These are phyloP conservation scores for Globisporangium abappressorium DNA, from an alignment of 352 stramenopile genomes.

Conservation along the genomic window DNA sequence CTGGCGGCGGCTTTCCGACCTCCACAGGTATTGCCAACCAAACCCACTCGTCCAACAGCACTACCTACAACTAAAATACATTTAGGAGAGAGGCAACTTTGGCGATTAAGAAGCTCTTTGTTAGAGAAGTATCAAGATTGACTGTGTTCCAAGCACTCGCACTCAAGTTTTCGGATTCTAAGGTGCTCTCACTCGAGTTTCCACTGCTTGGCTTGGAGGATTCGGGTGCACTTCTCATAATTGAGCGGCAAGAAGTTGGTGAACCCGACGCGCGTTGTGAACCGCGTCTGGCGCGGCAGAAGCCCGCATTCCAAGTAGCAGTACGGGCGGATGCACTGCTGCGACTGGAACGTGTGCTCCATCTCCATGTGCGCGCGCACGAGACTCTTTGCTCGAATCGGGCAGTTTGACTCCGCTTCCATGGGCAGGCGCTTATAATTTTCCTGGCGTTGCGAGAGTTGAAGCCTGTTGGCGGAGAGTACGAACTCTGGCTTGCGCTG, in stretches of 20 bases:
- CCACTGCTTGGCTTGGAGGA: constrained; percentile 15
- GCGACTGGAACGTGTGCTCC: constrained; percentile 27
- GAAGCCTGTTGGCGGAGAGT: background rate
- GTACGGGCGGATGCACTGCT: constrained; percentile 44
- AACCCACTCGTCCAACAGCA: background rate
- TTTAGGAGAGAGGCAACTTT: background rate
- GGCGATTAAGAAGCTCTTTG: background rate
- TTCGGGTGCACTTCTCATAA: constrained; percentile 17
- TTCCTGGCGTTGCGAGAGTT: background rate
- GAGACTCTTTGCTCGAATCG: constrained; percentile 48
- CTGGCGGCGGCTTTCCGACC: constrained; percentile 36
- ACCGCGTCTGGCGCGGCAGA: constrained; percentile 38
- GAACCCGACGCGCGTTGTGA: constrained; percentile 53
- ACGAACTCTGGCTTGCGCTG: background rate
- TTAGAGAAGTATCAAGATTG: background rate
- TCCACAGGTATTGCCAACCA: constrained; percentile 19
- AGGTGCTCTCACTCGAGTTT: constrained; percentile 9
- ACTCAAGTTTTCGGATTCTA: background rate
- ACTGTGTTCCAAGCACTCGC: background rate
- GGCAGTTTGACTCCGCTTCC: constrained; percentile 44
- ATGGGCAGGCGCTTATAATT: constrained; percentile 45
- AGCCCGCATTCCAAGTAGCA: constrained; percentile 64
- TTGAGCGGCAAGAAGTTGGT: constrained; percentile 48
- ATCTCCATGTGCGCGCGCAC: constrained; percentile 42
- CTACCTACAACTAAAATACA: constrained; percentile 14